These are phyloP conservation scores for Lactifluus volemus DNA, from an alignment of 768 basidiomycete genomes.

Conservation along the genomic window DNA sequence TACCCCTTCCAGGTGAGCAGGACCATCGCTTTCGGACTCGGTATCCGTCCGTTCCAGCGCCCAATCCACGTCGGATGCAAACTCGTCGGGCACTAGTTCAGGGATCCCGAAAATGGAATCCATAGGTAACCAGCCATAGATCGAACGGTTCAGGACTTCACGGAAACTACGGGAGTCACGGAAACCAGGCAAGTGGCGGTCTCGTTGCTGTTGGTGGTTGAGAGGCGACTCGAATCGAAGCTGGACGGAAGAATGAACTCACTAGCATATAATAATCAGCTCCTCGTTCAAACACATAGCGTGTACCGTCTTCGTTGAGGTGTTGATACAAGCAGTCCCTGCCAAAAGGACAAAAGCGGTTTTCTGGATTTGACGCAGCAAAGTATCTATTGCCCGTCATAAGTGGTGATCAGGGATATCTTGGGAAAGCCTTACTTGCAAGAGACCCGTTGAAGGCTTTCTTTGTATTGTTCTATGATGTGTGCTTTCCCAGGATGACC, in stretches of 20 bases:
- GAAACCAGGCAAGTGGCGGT: neutral
- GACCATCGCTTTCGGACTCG: neutral
- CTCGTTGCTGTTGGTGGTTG: conserved; percentile 9
- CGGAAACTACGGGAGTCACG: neutral
- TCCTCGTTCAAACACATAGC: conserved; percentile 46
- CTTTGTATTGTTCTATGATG: conserved; percentile 51
- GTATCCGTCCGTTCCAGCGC: neutral
- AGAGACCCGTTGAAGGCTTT: conserved; percentile 60
- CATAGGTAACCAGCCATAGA: neutral
- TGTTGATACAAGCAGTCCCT: conserved; percentile 78
- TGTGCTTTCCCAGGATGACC: conserved; percentile 44
- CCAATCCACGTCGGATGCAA: neutral
- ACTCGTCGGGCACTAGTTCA: neutral
- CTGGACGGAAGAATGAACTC: conserved; percentile 8
- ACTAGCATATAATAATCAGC: conserved; percentile 48
- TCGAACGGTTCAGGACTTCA: neutral
- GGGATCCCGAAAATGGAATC: neutral
- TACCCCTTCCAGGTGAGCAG: conserved; percentile 1
- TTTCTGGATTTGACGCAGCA: conserved; percentile 36
- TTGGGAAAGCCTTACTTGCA: conserved; percentile 45
- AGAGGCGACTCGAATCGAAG: neutral
- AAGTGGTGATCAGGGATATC: neutral
- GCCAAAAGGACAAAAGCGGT: conserved; percentile 69
- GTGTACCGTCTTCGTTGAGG: conserved; percentile 54
- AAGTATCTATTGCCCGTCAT: conserved; percentile 44